Percentiles rank a stretch among this genome's conserved stretches.
Evolutionary conservation across 2,329 filamentous ascomycete species (phyloP).

Genomic region (Penicillium olsonii): DNA sequence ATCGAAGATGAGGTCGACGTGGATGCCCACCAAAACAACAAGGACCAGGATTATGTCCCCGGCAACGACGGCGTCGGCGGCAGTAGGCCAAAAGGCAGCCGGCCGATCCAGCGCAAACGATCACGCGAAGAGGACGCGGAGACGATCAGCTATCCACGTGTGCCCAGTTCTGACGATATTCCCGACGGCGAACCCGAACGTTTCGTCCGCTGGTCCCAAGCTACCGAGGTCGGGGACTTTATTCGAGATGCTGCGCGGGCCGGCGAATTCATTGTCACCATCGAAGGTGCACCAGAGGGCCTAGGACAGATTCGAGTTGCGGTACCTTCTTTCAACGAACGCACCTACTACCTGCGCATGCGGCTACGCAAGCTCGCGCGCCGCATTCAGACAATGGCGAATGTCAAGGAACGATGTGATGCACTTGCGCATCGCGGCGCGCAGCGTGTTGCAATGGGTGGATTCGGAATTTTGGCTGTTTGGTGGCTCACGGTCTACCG

Average conservation of each 20-base stretch:
- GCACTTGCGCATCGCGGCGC: slow-evolving; percentile 72
- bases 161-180: slow-evolving; percentile 17
- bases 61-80: slow-evolving; percentile 8
- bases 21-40: slow-evolving; percentile 35
- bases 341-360: slow-evolving; percentile 85
- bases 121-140: slow-evolving; percentile 63
- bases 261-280: slow-evolving; percentile 79
- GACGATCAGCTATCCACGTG: slow-evolving; percentile 70
- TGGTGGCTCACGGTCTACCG: slow-evolving; percentile 85
- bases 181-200: slow-evolving; percentile 37
- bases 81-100: slow-evolving; percentile 1
- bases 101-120: slow-evolving; percentile 46
- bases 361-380: slow-evolving; percentile 70
- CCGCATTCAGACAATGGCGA: slow-evolving; percentile 68
- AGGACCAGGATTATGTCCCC: slow-evolving; percentile 6
- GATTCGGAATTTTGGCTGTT: slow-evolving; percentile 69
- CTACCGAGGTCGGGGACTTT: slow-evolving; percentile 91
- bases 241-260: slow-evolving; percentile 85
- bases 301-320: slow-evolving; percentile 69
- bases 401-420: slow-evolving; percentile 81
- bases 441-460: slow-evolving; percentile 75
- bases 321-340: slow-evolving; percentile 83
- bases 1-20: slow-evolving; percentile 41
- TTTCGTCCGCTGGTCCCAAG: slow-evolving; percentile 85
- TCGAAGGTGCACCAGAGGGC: slow-evolving; percentile 69